Evolutionary conservation across 1,139 yeast species (phyloP).

Genomic region (Protomyces gravidus): DNA sequence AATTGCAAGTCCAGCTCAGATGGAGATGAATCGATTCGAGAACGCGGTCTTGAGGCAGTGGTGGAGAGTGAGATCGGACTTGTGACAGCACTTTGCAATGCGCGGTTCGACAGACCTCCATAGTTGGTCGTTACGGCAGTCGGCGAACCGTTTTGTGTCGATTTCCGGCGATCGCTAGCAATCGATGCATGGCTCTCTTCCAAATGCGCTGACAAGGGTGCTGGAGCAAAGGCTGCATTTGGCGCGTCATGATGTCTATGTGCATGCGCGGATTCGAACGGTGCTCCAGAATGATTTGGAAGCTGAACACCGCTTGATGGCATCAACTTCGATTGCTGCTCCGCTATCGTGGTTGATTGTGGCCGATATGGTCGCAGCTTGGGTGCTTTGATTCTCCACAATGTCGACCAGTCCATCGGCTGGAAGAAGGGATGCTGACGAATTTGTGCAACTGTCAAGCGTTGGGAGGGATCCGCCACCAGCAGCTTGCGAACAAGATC

Average conservation of each 20-base stretch:
- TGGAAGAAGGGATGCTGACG: slow-evolving; percentile 72
- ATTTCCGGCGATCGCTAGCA: background rate
- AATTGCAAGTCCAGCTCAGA: slow-evolving; percentile 34
- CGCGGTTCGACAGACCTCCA: background rate
- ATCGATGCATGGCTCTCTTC: background rate
- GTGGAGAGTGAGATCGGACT: background rate
- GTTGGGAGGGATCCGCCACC: slow-evolving; percentile 58
- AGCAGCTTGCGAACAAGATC: slow-evolving; percentile 68
- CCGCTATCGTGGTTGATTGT: background rate
- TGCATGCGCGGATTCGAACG: background rate
- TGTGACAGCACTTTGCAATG: background rate
- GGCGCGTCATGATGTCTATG: background rate
- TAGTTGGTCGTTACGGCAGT: background rate
- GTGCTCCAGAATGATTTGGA: background rate
- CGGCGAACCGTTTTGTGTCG: background rate
- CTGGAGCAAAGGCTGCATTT: background rate
- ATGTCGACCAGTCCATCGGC: slow-evolving; percentile 40
- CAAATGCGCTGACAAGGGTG: background rate
- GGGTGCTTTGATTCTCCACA: slow-evolving; percentile 27
- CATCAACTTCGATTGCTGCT: background rate
- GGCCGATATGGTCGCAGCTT: slow-evolving; percentile 26
- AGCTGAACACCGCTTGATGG: background rate
- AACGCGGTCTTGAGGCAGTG: background rate
- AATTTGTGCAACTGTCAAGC: slow-evolving; percentile 62
- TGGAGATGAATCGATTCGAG: slow-evolving; percentile 28